Base-by-base conservation (phyloP, 2,329 filamentous ascomycete genomes). In the Escovopsis weberi region DNA sequence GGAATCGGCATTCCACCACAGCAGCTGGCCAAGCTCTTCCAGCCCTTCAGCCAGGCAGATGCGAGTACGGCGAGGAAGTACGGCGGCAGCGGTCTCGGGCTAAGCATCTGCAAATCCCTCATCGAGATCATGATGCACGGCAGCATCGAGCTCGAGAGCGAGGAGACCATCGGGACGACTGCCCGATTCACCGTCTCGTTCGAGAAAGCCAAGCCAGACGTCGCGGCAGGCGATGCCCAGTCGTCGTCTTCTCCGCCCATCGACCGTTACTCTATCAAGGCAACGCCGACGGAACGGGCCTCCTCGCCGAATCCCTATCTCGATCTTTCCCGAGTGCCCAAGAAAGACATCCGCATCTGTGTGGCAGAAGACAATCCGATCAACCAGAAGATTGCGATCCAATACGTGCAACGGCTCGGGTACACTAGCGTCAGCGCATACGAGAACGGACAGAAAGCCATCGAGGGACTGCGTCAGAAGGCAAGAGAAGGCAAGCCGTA, bases 311-410 rank as follows among this genome's bases (percentile, higher is more conserved):
- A 67, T 41, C 66, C 70, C 4, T 71, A 74, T 45, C 63, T 80
- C 19, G 80, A 87, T 55, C 70, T 95, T 4, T 80, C 80, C 15
- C 70, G 72, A 44, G 74, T 95, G 6, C 78, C 83, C 8, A 79
- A 84, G 44, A 77, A 87, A 37, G 71, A 93, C 43, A 69, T 96
- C 28, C 80, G 85, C 30, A 80, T 96, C 28, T 94, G 87, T 60
- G 89, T 96, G 45, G 89, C 89, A 0, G 89, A 96, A 56, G 89
- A 96, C 64, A 95, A 95, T 51, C 76, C 82, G 3, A 94, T 95
- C 65, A 95, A 95, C 53, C 85, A 93, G 56, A 86, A 84, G 59
- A 95, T 95, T 51, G 88, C 88, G 1, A 85, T 94, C 40, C 85
- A 87, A 51, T 95, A 94, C 51, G 83, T 93, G 43, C 78, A 81